Evolutionary conservation across 257 asterid species (phyloP).

Genomic region (Solanum chiquidenum): DNA sequence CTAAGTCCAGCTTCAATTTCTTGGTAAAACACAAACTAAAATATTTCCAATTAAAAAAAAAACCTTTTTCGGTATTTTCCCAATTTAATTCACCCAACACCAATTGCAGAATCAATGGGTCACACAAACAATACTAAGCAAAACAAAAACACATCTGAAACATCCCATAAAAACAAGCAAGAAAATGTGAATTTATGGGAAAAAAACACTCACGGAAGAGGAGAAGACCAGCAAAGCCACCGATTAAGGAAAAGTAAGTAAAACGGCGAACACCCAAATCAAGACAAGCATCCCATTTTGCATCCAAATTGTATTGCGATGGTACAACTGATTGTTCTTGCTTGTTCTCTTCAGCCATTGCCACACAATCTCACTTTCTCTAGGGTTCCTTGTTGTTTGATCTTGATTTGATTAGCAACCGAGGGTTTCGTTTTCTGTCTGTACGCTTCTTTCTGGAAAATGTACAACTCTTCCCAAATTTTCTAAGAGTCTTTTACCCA

Average conservation of each 20-base stretch:
- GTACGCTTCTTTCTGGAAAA: not conserved
- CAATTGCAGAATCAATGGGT: not conserved
- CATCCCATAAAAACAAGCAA: not conserved
- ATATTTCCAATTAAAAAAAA: not conserved
- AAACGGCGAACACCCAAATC: slow-evolving; percentile 63
- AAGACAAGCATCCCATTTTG: slow-evolving; percentile 72
- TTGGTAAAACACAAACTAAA: not conserved
- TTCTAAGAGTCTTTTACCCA: not conserved
- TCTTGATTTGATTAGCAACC: not conserved
- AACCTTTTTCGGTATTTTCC: not conserved
- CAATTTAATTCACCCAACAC: not conserved
- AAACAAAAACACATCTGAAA: not conserved
- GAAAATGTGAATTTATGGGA: not conserved
- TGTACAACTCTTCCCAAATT: not conserved
- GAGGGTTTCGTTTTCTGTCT: not conserved
- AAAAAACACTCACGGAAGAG: slow-evolving; percentile 44
- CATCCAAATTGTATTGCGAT: slow-evolving; percentile 49
- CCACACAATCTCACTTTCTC: not conserved
- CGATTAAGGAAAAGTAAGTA: slow-evolving; percentile 53
- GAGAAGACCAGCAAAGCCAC: slow-evolving; percentile 64
- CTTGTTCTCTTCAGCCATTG: slow-evolving; percentile 48
- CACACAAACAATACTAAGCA: not conserved
- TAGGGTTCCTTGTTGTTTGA: not conserved
- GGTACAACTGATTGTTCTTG: slow-evolving; percentile 1
- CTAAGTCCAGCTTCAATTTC: not conserved